Conservation (phyloP, 1,284 basidiomycete species). For the Ceratobasidium sp. region DNA sequence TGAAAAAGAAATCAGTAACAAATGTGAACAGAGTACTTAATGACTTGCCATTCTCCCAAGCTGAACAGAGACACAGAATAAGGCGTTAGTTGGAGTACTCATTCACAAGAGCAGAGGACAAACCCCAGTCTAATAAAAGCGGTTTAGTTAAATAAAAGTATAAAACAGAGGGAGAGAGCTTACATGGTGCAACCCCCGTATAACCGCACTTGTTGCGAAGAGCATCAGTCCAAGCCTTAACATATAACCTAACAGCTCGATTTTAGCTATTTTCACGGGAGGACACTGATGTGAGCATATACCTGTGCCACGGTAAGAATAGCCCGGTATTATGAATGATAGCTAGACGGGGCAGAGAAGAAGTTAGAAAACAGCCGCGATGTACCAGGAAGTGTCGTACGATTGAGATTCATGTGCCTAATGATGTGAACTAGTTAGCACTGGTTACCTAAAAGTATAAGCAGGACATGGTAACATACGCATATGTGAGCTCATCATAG, state of each 20-base stretch:
- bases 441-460: not conserved
- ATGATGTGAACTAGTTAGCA: not conserved
- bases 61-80: not conserved
- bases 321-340: conserved; percentile 11
- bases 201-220: conserved; percentile 15
- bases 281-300: not conserved
- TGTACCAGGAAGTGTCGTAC: not conserved
- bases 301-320: conserved; percentile 20
- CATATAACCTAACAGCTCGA: not conserved
- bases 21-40: not conserved
- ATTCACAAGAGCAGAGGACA: not conserved
- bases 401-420: conserved; percentile 29
- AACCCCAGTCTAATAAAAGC: conserved; percentile 12
- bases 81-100: not conserved
- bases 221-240: conserved; percentile 18
- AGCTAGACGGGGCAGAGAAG: not conserved
- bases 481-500: not conserved
- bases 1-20: not conserved
- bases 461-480: not conserved
- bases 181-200: conserved; percentile 26
- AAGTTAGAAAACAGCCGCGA: not conserved
- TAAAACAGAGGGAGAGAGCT: not conserved
- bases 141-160: not conserved
- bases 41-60: conserved; percentile 17
- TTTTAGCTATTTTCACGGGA: not conserved